A percentile compares a stretch with the other conserved stretches of the same genome.
Evolutionary conservation across 257 asterid species (phyloP).

Genomic region (Penstemon eatonii): DNA sequence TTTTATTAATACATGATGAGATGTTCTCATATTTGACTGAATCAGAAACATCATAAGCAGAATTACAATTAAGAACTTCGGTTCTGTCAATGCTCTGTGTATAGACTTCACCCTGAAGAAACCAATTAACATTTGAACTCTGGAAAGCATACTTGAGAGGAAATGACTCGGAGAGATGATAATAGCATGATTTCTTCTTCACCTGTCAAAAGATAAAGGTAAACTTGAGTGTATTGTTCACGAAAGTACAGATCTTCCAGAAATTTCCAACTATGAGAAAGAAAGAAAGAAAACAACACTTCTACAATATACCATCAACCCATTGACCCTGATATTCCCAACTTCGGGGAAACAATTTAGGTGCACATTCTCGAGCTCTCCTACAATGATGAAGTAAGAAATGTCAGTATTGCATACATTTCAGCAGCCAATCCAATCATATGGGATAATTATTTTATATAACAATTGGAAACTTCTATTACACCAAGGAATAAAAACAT

Average conservation of each 20-base stretch:
- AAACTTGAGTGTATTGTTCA: not conserved
- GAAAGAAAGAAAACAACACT: not conserved
- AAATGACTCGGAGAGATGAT: slow-evolving; percentile 51
- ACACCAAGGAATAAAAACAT: not conserved
- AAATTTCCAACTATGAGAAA: not conserved
- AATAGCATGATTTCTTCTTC: slow-evolving; percentile 40
- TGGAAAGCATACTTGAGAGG: slow-evolving; percentile 52
- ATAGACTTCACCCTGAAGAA: slow-evolving; percentile 43
- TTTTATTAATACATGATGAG: slow-evolving; percentile 18
- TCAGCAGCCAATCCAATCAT: not conserved
- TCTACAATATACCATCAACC: slow-evolving; percentile 47
- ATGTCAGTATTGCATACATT: slow-evolving; percentile 6
- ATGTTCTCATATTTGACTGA: slow-evolving; percentile 13
- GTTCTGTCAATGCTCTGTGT: slow-evolving; percentile 6
- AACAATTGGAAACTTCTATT: not conserved
- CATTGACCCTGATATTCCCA: slow-evolving; percentile 45
- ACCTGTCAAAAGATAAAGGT: slow-evolving; percentile 41
- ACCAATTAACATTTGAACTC: slow-evolving; percentile 41
- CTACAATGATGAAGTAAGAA: slow-evolving; percentile 36
- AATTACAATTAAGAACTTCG: slow-evolving; percentile 15
- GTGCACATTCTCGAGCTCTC: slow-evolving; percentile 60
- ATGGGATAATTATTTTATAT: not conserved
- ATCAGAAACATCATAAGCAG: slow-evolving; percentile 15
- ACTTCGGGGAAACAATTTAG: slow-evolving; percentile 61
- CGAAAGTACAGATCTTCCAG: too few species aligned